Conservation (phyloP, 495 filamentous ascomycete species). For the Aspergillus nanangensis region DNA sequence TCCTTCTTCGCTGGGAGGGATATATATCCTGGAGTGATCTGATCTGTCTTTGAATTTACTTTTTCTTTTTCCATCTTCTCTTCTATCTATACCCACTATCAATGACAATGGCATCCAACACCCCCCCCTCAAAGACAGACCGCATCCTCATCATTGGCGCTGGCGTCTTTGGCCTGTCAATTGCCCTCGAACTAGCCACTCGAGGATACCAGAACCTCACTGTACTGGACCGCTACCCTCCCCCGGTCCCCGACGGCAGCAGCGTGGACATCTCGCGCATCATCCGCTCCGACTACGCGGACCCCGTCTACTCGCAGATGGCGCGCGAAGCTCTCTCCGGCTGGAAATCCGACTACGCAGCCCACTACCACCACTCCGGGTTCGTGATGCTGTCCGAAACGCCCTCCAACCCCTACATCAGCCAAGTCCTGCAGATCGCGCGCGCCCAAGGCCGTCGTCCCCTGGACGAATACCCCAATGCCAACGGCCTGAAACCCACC, state of each 20-base stretch:
- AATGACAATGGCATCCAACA: conserved; percentile 3
- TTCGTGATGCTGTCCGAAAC: conserved; percentile 25
- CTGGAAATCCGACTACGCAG: conserved; percentile 52
- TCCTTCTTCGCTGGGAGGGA: no score
- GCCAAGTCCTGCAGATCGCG: conserved; percentile 15
- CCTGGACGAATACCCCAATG: conserved; percentile 21
- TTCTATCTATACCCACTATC: no score
- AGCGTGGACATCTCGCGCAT: conserved; percentile 63
- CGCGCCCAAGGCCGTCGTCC: conserved; percentile 14
- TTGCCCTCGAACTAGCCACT: conserved; percentile 21
- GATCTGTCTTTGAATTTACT: no score
- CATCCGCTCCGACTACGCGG: conserved; percentile 67
- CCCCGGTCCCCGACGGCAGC: conserved; percentile 51
- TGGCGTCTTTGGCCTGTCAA: conserved; percentile 28
- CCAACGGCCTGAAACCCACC: conserved; percentile 13
- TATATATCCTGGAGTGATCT: no score
- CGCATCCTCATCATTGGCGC: conserved; percentile 34
- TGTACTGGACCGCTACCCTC: conserved; percentile 54
- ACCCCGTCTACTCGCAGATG: conserved; percentile 60
- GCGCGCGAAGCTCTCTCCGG: conserved; percentile 53
- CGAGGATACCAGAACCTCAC: conserved; percentile 25
- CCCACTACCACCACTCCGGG: conserved; percentile 23
- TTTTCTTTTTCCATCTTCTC: no score
- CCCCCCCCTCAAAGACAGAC: conserved; percentile 22
- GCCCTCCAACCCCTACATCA: conserved; percentile 20